A percentile compares a stretch with the other conserved stretches of the same genome.
phyloP scores from a whole-genome alignment of 306 rosid species.

The Lablab purpureus region DNA sequence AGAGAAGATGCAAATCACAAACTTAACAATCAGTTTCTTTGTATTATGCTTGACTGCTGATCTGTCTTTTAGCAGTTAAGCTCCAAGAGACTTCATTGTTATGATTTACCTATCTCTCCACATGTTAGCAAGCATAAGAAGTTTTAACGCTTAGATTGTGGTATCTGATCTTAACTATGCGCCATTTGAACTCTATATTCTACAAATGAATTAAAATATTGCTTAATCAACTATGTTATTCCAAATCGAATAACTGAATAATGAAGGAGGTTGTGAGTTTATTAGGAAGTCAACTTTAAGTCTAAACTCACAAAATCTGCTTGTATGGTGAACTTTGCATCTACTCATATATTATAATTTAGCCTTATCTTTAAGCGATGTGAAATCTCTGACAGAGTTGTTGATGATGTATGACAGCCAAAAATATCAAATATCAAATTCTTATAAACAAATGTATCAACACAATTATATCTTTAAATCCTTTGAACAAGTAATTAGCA shows the following conservation, averaged over 20 bases:
- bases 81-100: not conserved
- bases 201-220: not conserved
- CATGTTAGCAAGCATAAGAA: not conserved
- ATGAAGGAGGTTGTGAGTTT: not conserved
- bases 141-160: not conserved
- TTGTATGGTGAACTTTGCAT: no score
- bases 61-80: no score
- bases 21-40: not conserved
- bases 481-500: not conserved
- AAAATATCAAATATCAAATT: slow-evolving; percentile 22
- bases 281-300: no score
- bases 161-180: not conserved
- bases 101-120: not conserved
- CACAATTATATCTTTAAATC: not conserved
- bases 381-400: no score
- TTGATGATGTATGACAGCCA: not conserved
- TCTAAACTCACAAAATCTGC: no score
- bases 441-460: not conserved
- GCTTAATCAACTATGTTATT: not conserved
- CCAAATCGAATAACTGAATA: not conserved
- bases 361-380: no score
- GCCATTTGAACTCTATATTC: not conserved
- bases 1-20: not conserved
- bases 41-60: not conserved
- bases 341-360: not conserved